Evolutionary conservation across 257 asterid genomes (phyloP), one percentile per base, ranked within the genome.

Genomic region (Jacaranda copaia): DNA sequence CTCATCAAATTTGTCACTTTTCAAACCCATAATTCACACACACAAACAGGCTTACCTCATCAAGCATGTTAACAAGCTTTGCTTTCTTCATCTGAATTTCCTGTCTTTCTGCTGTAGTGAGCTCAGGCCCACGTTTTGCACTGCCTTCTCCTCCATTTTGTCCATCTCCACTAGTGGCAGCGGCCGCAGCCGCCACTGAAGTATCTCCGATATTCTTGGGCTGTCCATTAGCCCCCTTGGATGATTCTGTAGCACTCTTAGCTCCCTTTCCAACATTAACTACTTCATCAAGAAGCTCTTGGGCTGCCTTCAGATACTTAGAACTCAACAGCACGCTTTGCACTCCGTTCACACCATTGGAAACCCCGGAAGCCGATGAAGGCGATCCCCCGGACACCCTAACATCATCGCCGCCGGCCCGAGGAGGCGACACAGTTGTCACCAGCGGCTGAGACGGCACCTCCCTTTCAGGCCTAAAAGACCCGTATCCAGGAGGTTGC

Each of bases 41-140:
- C 20, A 75, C 52, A 55, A 69, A 75, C 52, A 46, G n/a, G 64
- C 69, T 75, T 85, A 95, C 99, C 98, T 95, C 99, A 79, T 95
- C 97, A 60, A 95, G 99, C 98, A 95, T 93, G 93, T 93, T 93
- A 13, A 95, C 93, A 8, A 95, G 97, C 68, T 95, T 95, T 0
- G 97, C 96, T 79, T 93, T 95, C 88, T 93, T 95, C 98, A 95
- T 90, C 87, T 93, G 98, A 83, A 93, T 90, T 87, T 95, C 99
- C 35, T 93, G 99, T 74, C 93, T 90, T 72, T 95, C 99, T 0
- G 89, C 93, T 3, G 98, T 91, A 4, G 82, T 86, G 43, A 90
- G 91, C 82, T 95, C 99, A 5, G 87, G 52, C 10, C 71, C 86
- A 15, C 92, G 90, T 72, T 89, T 88, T 3, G 19, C 83, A 51